Base-by-base conservation (phyloP, 2,329 filamentous ascomycete genomes). In the Pseudocercospora ulei region DNA sequence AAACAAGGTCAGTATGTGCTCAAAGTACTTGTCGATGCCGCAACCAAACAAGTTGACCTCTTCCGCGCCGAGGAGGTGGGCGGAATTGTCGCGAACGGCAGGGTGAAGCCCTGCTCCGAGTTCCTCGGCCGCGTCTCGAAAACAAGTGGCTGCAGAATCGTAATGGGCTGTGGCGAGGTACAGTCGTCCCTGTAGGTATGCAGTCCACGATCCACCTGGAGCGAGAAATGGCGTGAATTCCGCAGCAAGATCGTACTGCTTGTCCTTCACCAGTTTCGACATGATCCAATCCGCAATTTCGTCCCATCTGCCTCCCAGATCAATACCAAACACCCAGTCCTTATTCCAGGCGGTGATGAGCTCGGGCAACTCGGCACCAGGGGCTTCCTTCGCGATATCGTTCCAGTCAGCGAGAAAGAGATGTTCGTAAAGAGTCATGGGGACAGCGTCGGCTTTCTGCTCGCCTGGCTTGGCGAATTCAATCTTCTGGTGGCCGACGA, bases 131-230 rank as follows among this genome's bases (percentile, higher is more conserved):
- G 86, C 83, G 57, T 81, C 88, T 50, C 78, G 78, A 62, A 98
- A 95, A 55, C 76, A 75, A 17, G 74, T 66, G 17, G 83, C 75
- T 38, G 90, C 88, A 24, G 75, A 69, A 41, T 75, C 73, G 57
- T 78, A 78, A 55, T 93, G 80, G 38, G 79, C 80, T 47, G 80
- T 72, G 3, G 78, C 76, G 20, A 96, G 67, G 49, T 76, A 73
- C 33, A 93, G 71, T 18, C 90, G 78, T 2, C 82, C 90, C 59
- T 87, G 84, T 3, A 96, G 72, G 56, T 98, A 98, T 4, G 66
- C 71, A 8, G 72, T 66, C 76, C 76, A 80, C 18, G 69, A 64
- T 1, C 41, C 35, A 14, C 44, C 40, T 7, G 37, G 35, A 5
- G 70, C 65, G 37, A 78, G 50, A 70, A 82, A 66, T 65, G 78